These are phyloP conservation scores for Penicillium angulare DNA, from an alignment of 495 filamentous ascomycete species.

Conservation along the genomic window DNA sequence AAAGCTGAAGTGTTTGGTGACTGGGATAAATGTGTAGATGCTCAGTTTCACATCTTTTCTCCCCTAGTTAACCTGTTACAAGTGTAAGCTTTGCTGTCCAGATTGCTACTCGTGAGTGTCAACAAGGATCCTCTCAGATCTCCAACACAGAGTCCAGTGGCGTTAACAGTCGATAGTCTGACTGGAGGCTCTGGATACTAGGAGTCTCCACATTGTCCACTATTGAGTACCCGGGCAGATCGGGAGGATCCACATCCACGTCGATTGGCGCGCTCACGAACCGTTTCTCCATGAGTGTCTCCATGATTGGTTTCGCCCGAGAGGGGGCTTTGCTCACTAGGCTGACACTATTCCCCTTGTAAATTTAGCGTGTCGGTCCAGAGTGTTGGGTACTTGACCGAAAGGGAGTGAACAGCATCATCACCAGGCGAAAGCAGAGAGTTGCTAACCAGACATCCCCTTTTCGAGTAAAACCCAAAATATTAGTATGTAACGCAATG, in stretches of 20 bases:
- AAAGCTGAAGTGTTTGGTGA: too few species aligned
- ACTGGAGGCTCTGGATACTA: background rate
- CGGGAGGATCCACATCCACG: conserved; percentile 19
- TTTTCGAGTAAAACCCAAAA: too few species aligned
- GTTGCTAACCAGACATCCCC: too few species aligned
- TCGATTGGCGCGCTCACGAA: conserved; percentile 30
- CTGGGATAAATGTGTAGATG: too few species aligned
- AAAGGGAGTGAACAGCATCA: background rate
- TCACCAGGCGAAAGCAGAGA: too few species aligned
- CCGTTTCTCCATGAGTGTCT: conserved; percentile 19
- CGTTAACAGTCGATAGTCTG: background rate
- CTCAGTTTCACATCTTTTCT: too few species aligned
- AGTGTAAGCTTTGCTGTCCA: too few species aligned
- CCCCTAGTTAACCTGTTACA: too few species aligned
- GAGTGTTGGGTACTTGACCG: conserved; percentile 6
- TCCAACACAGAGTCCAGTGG: too few species aligned
- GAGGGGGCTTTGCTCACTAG: conserved; percentile 19
- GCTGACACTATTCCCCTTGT: conserved; percentile 14
- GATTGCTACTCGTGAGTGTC: too few species aligned
- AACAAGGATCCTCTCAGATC: too few species aligned
- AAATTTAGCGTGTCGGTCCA: conserved; percentile 15
- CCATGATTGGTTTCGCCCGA: conserved; percentile 19
- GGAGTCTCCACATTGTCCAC: conserved; percentile 17
- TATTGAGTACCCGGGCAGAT: conserved; percentile 34
- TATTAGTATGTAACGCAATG: too few species aligned